A percentile compares a stretch with the other conserved stretches of the same genome.
Evolutionary conservation across 139 green algal species (phyloP).

Genomic region (Tetratostichococcus sp.): DNA sequence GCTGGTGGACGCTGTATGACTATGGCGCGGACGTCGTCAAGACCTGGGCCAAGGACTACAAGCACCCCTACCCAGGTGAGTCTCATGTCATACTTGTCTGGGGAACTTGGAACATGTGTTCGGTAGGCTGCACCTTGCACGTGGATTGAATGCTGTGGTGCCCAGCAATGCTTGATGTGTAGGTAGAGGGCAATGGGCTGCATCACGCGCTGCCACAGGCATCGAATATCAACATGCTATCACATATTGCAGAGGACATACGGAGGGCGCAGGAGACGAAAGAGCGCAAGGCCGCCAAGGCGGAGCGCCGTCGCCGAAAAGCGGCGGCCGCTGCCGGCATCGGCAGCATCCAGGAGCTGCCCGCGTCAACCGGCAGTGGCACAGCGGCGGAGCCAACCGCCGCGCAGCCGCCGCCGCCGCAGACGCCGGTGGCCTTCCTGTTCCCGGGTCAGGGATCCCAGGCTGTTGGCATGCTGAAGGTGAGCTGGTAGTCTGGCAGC

Average conservation of each 20-base stretch:
- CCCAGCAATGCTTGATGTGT: too few relatives aligned
- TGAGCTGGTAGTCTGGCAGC: too few relatives aligned
- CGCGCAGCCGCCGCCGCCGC: slow-evolving; percentile 7
- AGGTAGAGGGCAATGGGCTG: too few relatives aligned
- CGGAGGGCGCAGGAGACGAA: slow-evolving; percentile 9
- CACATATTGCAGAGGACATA: slow-evolving; percentile 4
- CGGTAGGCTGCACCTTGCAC: too few relatives aligned
- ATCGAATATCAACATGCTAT: too few relatives aligned
- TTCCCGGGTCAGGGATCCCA: slow-evolving; percentile 92
- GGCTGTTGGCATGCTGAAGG: slow-evolving; percentile 81
- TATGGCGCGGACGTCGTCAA: slow-evolving; percentile 77
- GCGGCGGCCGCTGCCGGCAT: background rate
- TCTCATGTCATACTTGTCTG: too few relatives aligned
- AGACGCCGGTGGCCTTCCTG: slow-evolving; percentile 62
- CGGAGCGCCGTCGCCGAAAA: slow-evolving; percentile 26
- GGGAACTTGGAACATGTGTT: too few relatives aligned
- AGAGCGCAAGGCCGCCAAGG: slow-evolving; percentile 21
- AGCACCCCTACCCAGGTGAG: slow-evolving; percentile 70
- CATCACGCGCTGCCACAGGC: too few relatives aligned
- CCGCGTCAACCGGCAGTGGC: background rate
- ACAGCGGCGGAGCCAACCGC: background rate
- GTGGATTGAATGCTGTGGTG: too few relatives aligned
- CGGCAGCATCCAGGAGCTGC: background rate
- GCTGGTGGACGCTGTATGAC: slow-evolving; percentile 93
- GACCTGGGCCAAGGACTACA: slow-evolving; percentile 66